Percentiles rank a stretch among this genome's conserved stretches.
These are phyloP conservation scores for Solanum clarkiae DNA, from an alignment of 257 asterid genomes.

Conservation along the genomic window DNA sequence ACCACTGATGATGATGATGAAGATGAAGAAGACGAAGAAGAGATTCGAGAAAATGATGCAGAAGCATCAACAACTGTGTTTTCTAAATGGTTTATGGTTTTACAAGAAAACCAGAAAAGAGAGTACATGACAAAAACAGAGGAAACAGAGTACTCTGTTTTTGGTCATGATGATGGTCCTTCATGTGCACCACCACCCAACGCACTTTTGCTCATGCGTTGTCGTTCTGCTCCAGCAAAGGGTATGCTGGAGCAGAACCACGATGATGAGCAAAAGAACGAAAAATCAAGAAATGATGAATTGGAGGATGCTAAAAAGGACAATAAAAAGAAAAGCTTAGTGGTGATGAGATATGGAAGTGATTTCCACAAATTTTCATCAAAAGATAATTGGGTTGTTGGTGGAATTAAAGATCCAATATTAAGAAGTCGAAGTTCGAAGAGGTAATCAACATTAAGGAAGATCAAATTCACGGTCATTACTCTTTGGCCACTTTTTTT, in stretches of 20 bases:
- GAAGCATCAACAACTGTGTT: constrained; percentile 30
- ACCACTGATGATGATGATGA: constrained; percentile 39
- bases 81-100: constrained; percentile 79
- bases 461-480: not conserved
- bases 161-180: not conserved
- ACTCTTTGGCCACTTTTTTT: not conserved
- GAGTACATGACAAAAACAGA: not conserved
- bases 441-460: constrained; percentile 30
- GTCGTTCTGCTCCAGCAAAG: constrained; percentile 86
- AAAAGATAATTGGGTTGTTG: constrained; percentile 58
- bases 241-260: constrained; percentile 48
- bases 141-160: not conserved
- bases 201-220: constrained; percentile 71
- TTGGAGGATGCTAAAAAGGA: constrained; percentile 6
- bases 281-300: not conserved
- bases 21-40: constrained; percentile 5
- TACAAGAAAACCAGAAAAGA: constrained; percentile 37
- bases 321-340: constrained; percentile 6
- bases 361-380: constrained; percentile 42
- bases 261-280: constrained; percentile 3
- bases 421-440: constrained; percentile 62
- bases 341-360: constrained; percentile 44
- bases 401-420: constrained; percentile 41
- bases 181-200: constrained; percentile 42
- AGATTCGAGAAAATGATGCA: not conserved